Conservation (phyloP, 2,329 filamentous ascomycete species). For the Colletotrichum gloeosporioides region DNA sequence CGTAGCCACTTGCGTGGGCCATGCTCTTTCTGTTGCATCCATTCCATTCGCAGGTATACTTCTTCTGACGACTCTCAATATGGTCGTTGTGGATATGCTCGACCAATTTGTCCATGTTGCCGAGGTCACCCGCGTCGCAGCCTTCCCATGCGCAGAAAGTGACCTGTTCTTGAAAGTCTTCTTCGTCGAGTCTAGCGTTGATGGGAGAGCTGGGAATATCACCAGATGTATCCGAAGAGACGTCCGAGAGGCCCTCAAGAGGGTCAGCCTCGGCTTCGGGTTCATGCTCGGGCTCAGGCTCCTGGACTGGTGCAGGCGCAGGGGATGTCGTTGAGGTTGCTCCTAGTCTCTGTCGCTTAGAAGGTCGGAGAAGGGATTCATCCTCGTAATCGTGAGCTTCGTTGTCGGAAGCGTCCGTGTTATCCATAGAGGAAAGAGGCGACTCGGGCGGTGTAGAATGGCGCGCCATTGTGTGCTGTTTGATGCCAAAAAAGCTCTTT, state of each 20-base stretch:
- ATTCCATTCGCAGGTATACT: slow-evolving; percentile 97
- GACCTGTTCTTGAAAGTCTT: slow-evolving; percentile 78
- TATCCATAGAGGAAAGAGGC: slow-evolving; percentile 21
- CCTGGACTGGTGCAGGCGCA: slow-evolving; percentile 49
- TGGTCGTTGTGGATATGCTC: slow-evolving; percentile 91
- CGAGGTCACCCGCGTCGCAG: slow-evolving; percentile 72
- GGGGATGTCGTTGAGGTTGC: slow-evolving; percentile 47
- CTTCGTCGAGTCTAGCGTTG: slow-evolving; percentile 73
- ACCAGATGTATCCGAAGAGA: slow-evolving; percentile 90
- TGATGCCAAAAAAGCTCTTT: slow-evolving; percentile 1
- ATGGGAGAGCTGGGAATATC: slow-evolving; percentile 77
- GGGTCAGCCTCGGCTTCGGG: slow-evolving; percentile 50
- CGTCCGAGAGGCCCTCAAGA: slow-evolving; percentile 68
- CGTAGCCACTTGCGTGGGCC: slow-evolving; percentile 93
- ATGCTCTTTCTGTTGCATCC: slow-evolving; percentile 89
- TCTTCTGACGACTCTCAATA: slow-evolving; percentile 91
- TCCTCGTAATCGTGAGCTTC: slow-evolving; percentile 28
- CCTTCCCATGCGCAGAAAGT: slow-evolving; percentile 81
- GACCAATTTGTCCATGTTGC: slow-evolving; percentile 82
- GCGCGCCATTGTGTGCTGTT: slow-evolving; percentile 7
- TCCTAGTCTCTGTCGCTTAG: slow-evolving; percentile 40
- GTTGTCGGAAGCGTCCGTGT: slow-evolving; percentile 22
- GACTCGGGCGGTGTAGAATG: slow-evolving; percentile 19
- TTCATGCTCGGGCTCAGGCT: slow-evolving; percentile 19
- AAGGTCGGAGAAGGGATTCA: slow-evolving; percentile 32